These are phyloP conservation scores for Macrophomina tecta DNA, from an alignment of 2,329 filamentous ascomycete genomes.

Conservation along the genomic window DNA sequence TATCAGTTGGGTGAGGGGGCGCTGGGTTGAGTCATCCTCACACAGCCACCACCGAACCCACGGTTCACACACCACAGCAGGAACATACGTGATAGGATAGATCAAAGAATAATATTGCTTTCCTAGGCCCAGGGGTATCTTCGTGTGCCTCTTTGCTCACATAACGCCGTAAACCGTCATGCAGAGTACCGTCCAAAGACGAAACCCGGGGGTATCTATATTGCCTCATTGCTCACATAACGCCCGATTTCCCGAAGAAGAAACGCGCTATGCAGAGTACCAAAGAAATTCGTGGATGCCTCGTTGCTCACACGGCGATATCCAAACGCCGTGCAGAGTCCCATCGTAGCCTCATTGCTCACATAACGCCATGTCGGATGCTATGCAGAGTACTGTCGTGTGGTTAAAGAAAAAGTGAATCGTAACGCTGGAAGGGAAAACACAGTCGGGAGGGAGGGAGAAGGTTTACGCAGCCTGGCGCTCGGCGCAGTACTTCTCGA, in stretches of 20 bases:
- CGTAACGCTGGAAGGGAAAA: constrained; percentile 12
- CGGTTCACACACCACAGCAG: background rate
- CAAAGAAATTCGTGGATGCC: constrained; percentile 21
- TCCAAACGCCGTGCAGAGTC: constrained; percentile 9
- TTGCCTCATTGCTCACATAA: constrained; percentile 28
- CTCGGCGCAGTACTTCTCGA: constrained; percentile 75
- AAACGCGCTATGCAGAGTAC: constrained; percentile 28
- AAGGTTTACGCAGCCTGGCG: constrained; percentile 5
- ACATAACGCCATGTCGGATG: constrained; percentile 12
- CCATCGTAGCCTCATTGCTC: constrained; percentile 27
- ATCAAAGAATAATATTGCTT: constrained; percentile 5
- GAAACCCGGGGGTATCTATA: constrained; percentile 19
- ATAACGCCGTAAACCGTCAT: constrained; percentile 23
- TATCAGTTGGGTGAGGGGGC: background rate
- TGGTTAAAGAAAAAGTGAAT: constrained; percentile 1
- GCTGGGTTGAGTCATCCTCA: constrained; percentile 5
- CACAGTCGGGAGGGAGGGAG: background rate
- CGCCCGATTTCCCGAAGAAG: constrained; percentile 19
- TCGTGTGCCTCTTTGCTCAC: constrained; percentile 20
- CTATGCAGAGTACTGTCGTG: constrained; percentile 24
- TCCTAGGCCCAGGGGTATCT: constrained; percentile 16
- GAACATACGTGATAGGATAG: background rate
- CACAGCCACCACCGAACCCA: constrained; percentile 1
- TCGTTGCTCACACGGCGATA: constrained; percentile 25
- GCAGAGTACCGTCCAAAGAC: constrained; percentile 21